phyloP scores from a whole-genome alignment of 108 stramenopile species.

The Cyclostephanos tholiformis region DNA sequence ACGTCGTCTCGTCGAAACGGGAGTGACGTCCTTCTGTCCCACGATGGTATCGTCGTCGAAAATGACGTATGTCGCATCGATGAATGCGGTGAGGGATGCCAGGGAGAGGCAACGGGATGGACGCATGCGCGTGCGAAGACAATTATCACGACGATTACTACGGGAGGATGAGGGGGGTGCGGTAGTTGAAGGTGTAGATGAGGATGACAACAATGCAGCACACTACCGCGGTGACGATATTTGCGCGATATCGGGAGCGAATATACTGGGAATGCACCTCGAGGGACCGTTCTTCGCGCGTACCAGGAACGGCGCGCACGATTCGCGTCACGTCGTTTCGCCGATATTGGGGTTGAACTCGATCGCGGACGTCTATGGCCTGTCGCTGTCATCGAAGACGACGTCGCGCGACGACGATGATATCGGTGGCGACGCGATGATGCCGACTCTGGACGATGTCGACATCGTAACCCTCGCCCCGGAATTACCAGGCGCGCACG shows the following conservation, averaged over 20 bases:
- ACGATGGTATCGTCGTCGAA: conserved; percentile 52
- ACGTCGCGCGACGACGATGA: neutral
- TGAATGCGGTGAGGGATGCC: conserved; percentile 17
- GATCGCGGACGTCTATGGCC: conserved; percentile 27
- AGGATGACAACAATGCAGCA: neutral
- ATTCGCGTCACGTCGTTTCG: conserved; percentile 32
- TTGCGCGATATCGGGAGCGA: conserved; percentile 14
- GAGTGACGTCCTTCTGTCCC: conserved; percentile 61
- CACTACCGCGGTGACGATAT: neutral
- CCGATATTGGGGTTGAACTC: conserved; percentile 22
- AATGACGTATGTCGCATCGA: conserved; percentile 27
- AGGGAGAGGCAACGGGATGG: conserved; percentile 2
- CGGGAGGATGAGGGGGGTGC: neutral
- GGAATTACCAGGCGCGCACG: conserved; percentile 49
- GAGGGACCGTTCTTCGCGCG: conserved; percentile 63
- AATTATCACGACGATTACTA: neutral
- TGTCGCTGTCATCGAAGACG: neutral
- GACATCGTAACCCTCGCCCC: conserved; percentile 63
- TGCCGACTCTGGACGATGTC: conserved; percentile 23
- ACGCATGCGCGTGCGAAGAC: neutral
- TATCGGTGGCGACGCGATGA: neutral
- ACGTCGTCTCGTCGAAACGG: conserved; percentile 19
- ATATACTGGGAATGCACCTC: conserved; percentile 57
- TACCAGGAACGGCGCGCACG: conserved; percentile 57
- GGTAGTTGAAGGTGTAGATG: too few relatives aligned